Conservation (phyloP, 2,329 filamentous ascomycete species). For the Dothistroma septosporum region DNA sequence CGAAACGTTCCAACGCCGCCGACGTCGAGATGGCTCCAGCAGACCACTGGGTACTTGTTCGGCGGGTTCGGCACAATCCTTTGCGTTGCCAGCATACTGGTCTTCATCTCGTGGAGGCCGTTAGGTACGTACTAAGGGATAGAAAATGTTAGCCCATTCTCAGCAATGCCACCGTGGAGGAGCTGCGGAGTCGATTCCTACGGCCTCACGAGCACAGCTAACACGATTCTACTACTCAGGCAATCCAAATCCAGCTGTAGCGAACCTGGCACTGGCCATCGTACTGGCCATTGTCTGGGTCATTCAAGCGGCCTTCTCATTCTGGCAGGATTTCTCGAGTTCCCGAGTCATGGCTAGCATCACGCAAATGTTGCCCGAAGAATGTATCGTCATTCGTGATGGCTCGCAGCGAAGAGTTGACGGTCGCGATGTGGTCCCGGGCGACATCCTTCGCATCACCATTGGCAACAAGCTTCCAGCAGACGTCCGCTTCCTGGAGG, state of each 20-base stretch:
- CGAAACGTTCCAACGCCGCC: conserved; percentile 64
- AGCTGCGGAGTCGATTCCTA: not conserved
- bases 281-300: conserved; percentile 68
- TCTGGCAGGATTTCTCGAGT: conserved; percentile 68
- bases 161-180: conserved; percentile 42
- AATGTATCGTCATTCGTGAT: conserved; percentile 62
- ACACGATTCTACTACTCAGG: not conserved
- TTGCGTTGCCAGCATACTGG: conserved; percentile 63
- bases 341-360: conserved; percentile 75
- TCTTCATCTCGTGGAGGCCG: conserved; percentile 73
- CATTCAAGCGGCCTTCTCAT: conserved; percentile 52
- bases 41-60: conserved; percentile 67
- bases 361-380: conserved; percentile 73
- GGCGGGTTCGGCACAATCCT: conserved; percentile 72
- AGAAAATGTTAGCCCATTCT: too few species aligned
- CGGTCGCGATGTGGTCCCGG: conserved; percentile 60
- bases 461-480: conserved; percentile 70
- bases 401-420: conserved; percentile 41
- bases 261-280: conserved; percentile 69
- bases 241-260: conserved; percentile 51
- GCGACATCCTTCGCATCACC: conserved; percentile 65
- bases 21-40: conserved; percentile 56
- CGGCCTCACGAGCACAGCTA: not conserved
- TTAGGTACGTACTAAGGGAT: conserved; percentile 46
- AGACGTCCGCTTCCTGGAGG: conserved; percentile 66